Percentiles rank a stretch among this genome's conserved stretches.
Conservation (phyloP, 495 filamentous ascomycete genomes). For the Penicillium desertorum region DNA sequence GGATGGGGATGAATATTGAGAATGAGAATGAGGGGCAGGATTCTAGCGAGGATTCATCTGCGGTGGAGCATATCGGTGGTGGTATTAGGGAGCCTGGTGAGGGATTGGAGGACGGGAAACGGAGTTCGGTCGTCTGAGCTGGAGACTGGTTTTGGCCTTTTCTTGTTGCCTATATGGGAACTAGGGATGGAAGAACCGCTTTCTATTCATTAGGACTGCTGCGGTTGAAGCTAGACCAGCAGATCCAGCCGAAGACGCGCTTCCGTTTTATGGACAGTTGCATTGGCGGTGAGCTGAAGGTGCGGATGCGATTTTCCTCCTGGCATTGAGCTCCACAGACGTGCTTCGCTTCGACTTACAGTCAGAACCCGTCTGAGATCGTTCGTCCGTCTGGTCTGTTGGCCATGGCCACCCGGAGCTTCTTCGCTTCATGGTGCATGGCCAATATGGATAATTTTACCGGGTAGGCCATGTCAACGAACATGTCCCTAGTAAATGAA, state of each 20-base stretch:
- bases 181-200: neutral
- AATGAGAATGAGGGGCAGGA: slow-evolving; percentile 1
- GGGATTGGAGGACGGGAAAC: neutral
- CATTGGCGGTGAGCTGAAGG: neutral
- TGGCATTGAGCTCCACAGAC: neutral
- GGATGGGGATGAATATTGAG: slow-evolving; percentile 14
- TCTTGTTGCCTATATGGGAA: neutral
- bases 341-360: neutral
- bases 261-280: neutral
- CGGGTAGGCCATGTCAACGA: neutral
- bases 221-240: neutral
- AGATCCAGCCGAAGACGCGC: neutral
- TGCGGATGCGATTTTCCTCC: neutral
- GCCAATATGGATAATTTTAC: neutral
- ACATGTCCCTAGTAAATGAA: neutral
- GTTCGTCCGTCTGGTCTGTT: neutral
- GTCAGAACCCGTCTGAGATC: neutral
- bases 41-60: neutral
- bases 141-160: neutral
- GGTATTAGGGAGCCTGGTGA: neutral
- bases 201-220: neutral
- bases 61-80: neutral
- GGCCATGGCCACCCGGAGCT: neutral
- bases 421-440: neutral
- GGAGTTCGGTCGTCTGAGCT: neutral